These are phyloP conservation scores for Metschnikowia bowlesiae DNA, from an alignment of 805 yeast genomes.

Conservation along the genomic window DNA sequence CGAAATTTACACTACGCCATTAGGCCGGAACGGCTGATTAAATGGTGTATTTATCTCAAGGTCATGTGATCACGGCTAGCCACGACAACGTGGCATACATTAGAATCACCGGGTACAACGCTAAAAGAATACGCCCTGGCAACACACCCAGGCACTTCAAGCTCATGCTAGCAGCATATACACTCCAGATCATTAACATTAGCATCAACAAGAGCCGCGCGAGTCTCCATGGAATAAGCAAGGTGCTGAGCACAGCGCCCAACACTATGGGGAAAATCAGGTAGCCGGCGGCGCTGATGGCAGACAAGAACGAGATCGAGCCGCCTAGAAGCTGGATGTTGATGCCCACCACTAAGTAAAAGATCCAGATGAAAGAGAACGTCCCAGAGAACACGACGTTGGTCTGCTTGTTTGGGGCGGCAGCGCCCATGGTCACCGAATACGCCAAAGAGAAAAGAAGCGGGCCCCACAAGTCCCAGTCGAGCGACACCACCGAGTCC, in stretches of 20 bases:
- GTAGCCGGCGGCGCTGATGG: conserved; percentile 67
- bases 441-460: conserved; percentile 55
- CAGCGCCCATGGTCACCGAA: conserved; percentile 48
- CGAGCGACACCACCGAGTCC: conserved; percentile 25
- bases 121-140: conserved; percentile 56
- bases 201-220: conserved; percentile 46
- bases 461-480: conserved; percentile 74
- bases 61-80: conserved; percentile 57
- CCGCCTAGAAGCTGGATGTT: conserved; percentile 64
- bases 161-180: conserved; percentile 58
- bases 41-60: no score
- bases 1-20: not conserved
- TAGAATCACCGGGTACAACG: conserved; percentile 62
- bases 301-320: conserved; percentile 60
- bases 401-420: conserved; percentile 43
- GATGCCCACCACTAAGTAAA: conserved; percentile 55
- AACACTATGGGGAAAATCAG: conserved; percentile 61
- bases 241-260: conserved; percentile 45
- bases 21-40: no score
- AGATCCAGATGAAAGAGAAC: conserved; percentile 60
- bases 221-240: conserved; percentile 45
- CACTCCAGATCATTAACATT: conserved; percentile 55
- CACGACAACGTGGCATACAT: conserved; percentile 61
- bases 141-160: conserved; percentile 62
- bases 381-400: conserved; percentile 58